Evolutionary conservation across 164 flowering plant species (phyloP), one percentile per base, ranked within the genome.

Genomic region (Nelumbo lutea): DNA sequence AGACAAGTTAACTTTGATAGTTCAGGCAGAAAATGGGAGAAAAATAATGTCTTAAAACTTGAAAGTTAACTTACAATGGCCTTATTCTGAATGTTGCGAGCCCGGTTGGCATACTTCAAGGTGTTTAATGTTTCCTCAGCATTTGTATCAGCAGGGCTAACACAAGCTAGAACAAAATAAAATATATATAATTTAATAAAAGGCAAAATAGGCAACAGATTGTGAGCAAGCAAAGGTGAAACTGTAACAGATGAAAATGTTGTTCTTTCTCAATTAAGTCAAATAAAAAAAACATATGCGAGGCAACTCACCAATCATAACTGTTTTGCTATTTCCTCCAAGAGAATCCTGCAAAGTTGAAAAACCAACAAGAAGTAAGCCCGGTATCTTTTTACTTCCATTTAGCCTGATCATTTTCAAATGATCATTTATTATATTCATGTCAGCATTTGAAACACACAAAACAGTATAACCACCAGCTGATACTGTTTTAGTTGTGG

Each of bases 111-210:
- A 81, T 96, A 96, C 75, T 96, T 96, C 67, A 96, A 68, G 2
- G 99, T 96, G 76, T 96, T 96, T 9, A 96, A 67, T 1, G 99
- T 96, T 69, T 96, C 99, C 74, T 96, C 99, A 0, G 99, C 96
- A 84, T 96, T 96, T 63, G 95, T 86, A 59, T 96, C 99, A 38
- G 99, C 99, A 45, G 98, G 98, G 72, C 99, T 96, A n/a, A 96
- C 91, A 71, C 99, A 96, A 66, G 98, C 98, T 96, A 66, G 8
- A 51, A 69, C 48, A 62, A 51, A 27, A 27, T 5, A 10, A 27
- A 62, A 42, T 4, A 53, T 39, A 40, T 2, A 1, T 11, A 69
- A 27, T 27, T 27, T 27, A 50, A 14, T 8, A 13, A 44, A 9
- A 6, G 58, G 15, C 5, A 50, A 48, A 48, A n/a, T 9, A 13